Conservation (phyloP, 306 rosid genomes). For the Cicer judaicum region DNA sequence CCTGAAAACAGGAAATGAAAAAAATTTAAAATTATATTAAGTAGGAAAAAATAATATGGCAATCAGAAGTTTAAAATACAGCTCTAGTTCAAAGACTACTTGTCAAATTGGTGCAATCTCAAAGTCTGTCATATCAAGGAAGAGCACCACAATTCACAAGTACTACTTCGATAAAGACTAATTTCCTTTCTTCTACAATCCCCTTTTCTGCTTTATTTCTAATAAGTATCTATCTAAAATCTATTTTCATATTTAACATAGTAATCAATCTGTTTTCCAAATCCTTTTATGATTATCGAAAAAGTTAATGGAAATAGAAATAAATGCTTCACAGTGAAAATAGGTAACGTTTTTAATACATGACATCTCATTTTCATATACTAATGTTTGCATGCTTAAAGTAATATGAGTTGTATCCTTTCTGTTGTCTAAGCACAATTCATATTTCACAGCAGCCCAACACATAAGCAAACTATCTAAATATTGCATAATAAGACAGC, state of each 20-base stretch:
- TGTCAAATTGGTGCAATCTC: conserved; percentile 33
- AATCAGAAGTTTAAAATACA: conserved; percentile 30
- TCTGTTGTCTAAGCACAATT: conserved; percentile 7
- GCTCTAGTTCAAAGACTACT: conserved; percentile 13
- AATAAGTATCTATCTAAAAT: conserved; percentile 3
- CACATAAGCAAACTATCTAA: conserved; percentile 16
- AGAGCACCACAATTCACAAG: neutral
- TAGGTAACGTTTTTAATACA: conserved; percentile 26
- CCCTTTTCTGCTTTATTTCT: conserved; percentile 5
- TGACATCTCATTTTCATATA: conserved; percentile 9
- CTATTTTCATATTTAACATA: neutral
- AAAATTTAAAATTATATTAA: conserved; percentile 37
- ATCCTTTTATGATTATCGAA: conserved; percentile 24
- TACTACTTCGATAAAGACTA: conserved; percentile 12
- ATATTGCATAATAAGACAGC: conserved; percentile 8
- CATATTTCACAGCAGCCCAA: conserved; percentile 33
- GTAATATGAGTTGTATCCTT: neutral
- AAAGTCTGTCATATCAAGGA: conserved; percentile 1
- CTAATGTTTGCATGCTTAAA: conserved; percentile 20
- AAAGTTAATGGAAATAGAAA: conserved; percentile 9
- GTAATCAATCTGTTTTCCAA: conserved; percentile 23
- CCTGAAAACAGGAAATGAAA: conserved; percentile 55
- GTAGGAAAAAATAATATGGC: conserved; percentile 24
- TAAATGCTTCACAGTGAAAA: conserved; percentile 10
- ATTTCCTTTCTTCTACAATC: neutral